A percentile compares a stretch with the other conserved stretches of the same genome.
These are phyloP conservation scores for Thalassiosira profunda DNA, from an alignment of 108 stramenopile species.

Conservation along the genomic window DNA sequence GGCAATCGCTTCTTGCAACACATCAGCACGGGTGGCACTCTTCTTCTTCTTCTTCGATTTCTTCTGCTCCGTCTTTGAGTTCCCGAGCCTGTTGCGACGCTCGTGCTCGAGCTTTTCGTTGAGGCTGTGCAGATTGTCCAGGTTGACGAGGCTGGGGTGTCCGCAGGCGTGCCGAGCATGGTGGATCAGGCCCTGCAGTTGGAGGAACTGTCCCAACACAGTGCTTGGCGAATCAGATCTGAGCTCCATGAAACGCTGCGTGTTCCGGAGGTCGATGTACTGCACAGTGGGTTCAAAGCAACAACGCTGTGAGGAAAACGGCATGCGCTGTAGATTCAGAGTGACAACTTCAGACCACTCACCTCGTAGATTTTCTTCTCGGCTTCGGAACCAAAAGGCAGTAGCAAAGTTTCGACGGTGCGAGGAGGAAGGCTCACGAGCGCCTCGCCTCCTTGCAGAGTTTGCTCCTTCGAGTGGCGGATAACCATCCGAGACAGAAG, in stretches of 20 bases:
- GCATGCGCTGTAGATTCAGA: no score
- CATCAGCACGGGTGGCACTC: slow-evolving; percentile 6
- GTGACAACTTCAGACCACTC: no score
- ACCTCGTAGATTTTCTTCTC: slow-evolving; percentile 16
- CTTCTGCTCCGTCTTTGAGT: not conserved
- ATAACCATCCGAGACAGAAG: slow-evolving; percentile 24
- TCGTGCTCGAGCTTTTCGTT: slow-evolving; percentile 3
- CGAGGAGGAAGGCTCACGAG: slow-evolving; percentile 24
- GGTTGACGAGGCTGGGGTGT: slow-evolving; percentile 13
- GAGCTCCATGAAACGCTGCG: slow-evolving; percentile 2
- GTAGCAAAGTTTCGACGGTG: slow-evolving; percentile 10
- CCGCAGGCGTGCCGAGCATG: slow-evolving; percentile 15
- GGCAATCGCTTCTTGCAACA: slow-evolving; percentile 5
- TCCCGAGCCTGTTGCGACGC: not conserved
- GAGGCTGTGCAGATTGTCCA: slow-evolving; percentile 7
- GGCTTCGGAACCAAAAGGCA: slow-evolving; percentile 4
- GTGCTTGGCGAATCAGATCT: not conserved
- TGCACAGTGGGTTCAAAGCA: no score
- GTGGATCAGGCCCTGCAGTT: slow-evolving; percentile 4
- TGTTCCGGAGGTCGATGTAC: not conserved
- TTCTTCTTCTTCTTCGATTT: not conserved
- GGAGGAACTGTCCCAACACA: slow-evolving; percentile 4
- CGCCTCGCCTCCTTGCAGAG: not conserved
- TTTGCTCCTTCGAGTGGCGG: slow-evolving; percentile 35
- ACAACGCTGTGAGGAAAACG: no score